phyloP scores from a whole-genome alignment of 176 grass and related monocot species.

The Hsuehochloa calcarea region DNA sequence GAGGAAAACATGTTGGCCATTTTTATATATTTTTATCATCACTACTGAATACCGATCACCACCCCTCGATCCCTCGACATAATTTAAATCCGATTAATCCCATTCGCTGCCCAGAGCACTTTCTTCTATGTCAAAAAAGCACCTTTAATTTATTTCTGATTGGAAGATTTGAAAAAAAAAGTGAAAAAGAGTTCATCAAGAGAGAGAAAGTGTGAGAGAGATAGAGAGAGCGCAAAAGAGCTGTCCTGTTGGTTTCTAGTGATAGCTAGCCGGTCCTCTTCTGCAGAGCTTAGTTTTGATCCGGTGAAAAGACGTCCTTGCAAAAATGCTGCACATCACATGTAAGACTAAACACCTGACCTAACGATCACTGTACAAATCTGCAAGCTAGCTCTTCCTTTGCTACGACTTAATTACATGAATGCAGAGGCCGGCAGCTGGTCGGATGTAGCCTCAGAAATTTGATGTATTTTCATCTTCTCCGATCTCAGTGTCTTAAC shows the following conservation, averaged over 20 bases:
- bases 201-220: background rate
- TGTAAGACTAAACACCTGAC: constrained; percentile 22
- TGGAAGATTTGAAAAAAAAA: background rate
- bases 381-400: background rate
- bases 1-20: constrained; percentile 22
- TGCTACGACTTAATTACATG: too few species aligned
- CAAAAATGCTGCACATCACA: constrained; percentile 25
- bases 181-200: background rate
- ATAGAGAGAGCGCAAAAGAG: background rate
- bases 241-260: background rate
- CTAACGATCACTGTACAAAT: constrained; percentile 17
- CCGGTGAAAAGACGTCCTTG: constrained; percentile 16
- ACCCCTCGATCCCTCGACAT: background rate
- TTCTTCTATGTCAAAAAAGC: background rate
- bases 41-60: background rate
- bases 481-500: background rate
- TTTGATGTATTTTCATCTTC: background rate
- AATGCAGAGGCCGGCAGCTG: background rate
- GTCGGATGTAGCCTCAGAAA: too few species aligned
- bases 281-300: background rate
- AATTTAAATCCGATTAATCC: background rate
- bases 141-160: background rate
- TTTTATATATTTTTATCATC: background rate
- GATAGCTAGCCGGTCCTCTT: constrained; percentile 29
- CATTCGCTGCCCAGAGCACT: background rate